These are phyloP conservation scores for Xylariaceae sp. DNA, from an alignment of 2,329 filamentous ascomycete genomes.

Conservation along the genomic window DNA sequence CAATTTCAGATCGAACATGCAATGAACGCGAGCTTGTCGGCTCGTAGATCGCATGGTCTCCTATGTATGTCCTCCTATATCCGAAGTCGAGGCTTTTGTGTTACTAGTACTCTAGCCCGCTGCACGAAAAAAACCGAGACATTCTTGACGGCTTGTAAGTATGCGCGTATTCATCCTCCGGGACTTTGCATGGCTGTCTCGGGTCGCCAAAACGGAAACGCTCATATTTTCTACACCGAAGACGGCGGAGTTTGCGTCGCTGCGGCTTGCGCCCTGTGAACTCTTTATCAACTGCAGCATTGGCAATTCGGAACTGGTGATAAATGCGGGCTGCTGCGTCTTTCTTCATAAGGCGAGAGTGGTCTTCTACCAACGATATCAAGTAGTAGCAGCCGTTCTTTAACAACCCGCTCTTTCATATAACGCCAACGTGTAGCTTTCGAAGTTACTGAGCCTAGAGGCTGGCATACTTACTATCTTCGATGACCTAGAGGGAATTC, in stretches of 20 bases:
- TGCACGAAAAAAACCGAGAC: background rate
- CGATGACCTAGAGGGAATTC: too few relatives aligned
- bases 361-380: too few relatives aligned
- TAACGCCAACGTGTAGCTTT: too few relatives aligned
- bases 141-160: background rate
- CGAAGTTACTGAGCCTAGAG: too few relatives aligned
- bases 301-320: too few relatives aligned
- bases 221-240: background rate
- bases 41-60: background rate
- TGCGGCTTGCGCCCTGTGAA: background rate
- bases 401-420: too few relatives aligned
- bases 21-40: background rate
- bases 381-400: too few relatives aligned
- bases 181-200: background rate
- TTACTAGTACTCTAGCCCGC: background rate
- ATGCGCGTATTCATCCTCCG: background rate
- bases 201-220: background rate
- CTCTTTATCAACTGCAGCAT: too few relatives aligned
- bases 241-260: background rate
- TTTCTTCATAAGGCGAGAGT: too few relatives aligned
- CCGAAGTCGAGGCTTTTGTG: background rate
- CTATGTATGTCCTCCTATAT: background rate
- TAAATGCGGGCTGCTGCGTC: too few relatives aligned
- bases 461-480: too few relatives aligned
- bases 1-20: background rate